These are phyloP conservation scores for Thuidium tamariscinum DNA, from an alignment of 225 moss, liverwort and hornwort species.

Conservation along the genomic window DNA sequence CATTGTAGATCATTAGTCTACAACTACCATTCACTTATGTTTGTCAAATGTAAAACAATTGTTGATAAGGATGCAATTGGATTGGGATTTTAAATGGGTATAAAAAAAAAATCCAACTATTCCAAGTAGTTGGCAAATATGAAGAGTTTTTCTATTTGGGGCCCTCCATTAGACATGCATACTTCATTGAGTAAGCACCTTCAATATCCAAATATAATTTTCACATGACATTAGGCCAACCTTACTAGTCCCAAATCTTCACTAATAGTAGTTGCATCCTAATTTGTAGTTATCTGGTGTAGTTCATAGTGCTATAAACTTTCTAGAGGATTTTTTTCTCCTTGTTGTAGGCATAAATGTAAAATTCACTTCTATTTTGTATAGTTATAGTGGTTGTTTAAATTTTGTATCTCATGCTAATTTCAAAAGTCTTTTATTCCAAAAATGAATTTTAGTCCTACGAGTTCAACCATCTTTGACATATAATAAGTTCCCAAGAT, in stretches of 20 bases:
- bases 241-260: not conserved
- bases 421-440: rapidly evolving
- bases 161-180: rapidly evolving
- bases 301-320: not conserved
- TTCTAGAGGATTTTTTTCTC: too few relatives aligned
- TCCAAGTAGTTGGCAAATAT: too few relatives aligned
- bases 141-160: not conserved
- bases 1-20: not conserved
- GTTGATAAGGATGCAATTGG: rapidly evolving
- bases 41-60: rapidly evolving
- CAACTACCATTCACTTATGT: rapidly evolving
- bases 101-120: rapidly evolving
- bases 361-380: rapidly evolving
- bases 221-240: rapidly evolving
- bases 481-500: rapidly evolving
- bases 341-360: not conserved
- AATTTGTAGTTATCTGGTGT: rapidly evolving
- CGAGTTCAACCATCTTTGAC: rapidly evolving
- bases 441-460: not conserved
- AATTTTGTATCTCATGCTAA: not conserved
- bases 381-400: too few relatives aligned
- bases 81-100: rapidly evolving
- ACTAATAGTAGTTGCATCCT: too few relatives aligned
- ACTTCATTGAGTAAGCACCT: rapidly evolving
- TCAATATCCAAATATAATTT: not conserved